phyloP scores from a whole-genome alignment of 768 basidiomycete species.

The Clathrus columnatus region DNA sequence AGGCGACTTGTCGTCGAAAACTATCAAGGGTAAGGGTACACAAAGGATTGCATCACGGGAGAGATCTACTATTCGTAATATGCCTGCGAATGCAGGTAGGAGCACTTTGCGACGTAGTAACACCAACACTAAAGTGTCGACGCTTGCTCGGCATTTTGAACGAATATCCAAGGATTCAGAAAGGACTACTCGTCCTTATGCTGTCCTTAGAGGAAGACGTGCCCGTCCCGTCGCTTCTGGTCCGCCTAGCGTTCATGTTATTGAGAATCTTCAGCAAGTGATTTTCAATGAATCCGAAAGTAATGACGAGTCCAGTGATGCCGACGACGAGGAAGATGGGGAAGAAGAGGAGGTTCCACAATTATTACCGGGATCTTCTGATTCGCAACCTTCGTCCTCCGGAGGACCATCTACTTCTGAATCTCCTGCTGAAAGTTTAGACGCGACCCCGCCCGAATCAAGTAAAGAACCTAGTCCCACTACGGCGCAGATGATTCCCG shows the following conservation, averaged over 20 bases:
- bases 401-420: not conserved
- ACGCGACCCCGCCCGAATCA: not conserved
- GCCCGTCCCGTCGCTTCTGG: constrained; percentile 88
- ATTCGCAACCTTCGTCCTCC: not conserved
- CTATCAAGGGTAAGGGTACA: constrained; percentile 26
- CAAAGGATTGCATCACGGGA: constrained; percentile 24
- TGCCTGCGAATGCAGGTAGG: constrained; percentile 35
- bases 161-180: constrained; percentile 69
- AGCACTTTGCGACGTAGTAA: constrained; percentile 45
- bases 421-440: not conserved
- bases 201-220: constrained; percentile 77
- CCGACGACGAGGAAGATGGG: constrained; percentile 28
- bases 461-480: not conserved
- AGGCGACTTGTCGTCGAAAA: constrained; percentile 14
- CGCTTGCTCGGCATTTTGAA: constrained; percentile 87
- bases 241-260: constrained; percentile 77
- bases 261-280: constrained; percentile 86
- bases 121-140: constrained; percentile 67
- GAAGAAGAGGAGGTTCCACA: constrained; percentile 26
- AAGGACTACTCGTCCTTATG: constrained; percentile 67
- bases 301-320: constrained; percentile 39
- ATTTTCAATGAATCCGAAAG: constrained; percentile 73
- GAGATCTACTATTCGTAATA: constrained; percentile 37
- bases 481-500: not conserved
- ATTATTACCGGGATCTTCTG: not conserved